phyloP scores from a whole-genome alignment of 192 early-diverging fungal species.

The Endogone sp. region DNA sequence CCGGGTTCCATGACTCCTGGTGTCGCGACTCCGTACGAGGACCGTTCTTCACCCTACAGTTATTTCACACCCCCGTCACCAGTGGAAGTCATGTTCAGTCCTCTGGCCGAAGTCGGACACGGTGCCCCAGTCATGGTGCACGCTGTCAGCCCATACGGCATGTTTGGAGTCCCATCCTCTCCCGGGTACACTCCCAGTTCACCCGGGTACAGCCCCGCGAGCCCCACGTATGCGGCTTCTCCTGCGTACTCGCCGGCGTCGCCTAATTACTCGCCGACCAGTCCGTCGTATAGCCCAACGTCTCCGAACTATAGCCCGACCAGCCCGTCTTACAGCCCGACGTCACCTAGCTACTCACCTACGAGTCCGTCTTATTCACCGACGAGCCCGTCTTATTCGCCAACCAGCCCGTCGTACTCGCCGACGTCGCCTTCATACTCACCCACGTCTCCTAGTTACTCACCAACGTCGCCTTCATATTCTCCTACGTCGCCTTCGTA shows the following conservation, averaged over 20 bases:
- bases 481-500: constrained; percentile 78
- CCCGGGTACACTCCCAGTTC: constrained; percentile 74
- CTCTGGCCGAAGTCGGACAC: constrained; percentile 73
- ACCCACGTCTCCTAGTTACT: constrained; percentile 51
- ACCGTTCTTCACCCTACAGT: constrained; percentile 60
- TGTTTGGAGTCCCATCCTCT: constrained; percentile 51
- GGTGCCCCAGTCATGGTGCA: constrained; percentile 52
- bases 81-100: constrained; percentile 80
- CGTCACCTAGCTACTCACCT: constrained; percentile 62
- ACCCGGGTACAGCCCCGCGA: constrained; percentile 68
- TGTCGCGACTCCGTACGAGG: constrained; percentile 74
- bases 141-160: constrained; percentile 43
- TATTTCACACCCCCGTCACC: constrained; percentile 62
- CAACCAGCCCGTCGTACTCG: constrained; percentile 52
- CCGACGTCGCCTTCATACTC: constrained; percentile 43
- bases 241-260: constrained; percentile 77
- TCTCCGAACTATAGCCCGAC: constrained; percentile 67
- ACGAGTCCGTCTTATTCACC: constrained; percentile 62
- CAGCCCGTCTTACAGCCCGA: constrained; percentile 56
- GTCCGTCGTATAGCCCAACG: constrained; percentile 60
- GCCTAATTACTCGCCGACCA: constrained; percentile 65
- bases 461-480: constrained; percentile 60
- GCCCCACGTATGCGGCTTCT: constrained; percentile 52
- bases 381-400: constrained; percentile 62
- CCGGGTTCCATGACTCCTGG: constrained; percentile 54